Evolutionary conservation across 1,139 yeast species (phyloP), one percentile per base, ranked within the genome.

Genomic region (Candida sanyaensis): DNA sequence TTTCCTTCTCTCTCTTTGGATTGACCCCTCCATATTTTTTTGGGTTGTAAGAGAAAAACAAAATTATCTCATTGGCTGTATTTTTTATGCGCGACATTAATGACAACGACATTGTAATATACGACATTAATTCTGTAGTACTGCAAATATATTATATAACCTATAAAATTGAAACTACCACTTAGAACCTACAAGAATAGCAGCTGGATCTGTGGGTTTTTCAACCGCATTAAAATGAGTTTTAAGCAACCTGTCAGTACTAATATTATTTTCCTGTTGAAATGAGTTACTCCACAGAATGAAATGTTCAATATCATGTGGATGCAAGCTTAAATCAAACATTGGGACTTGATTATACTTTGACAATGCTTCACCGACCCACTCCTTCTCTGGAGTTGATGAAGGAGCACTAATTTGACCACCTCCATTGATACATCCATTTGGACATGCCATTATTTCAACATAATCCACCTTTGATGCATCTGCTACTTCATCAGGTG

Each of bases 361-460:
- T 5, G 50, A 54, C 12, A 65, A 56, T 2, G 72, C 72, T 30
- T 61, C 55, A 4, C 55, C 53, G 13, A 76, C 56, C 84, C 84
- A 80, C 12, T 68, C 73, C 52, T 75, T 77, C 37, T 70, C 72
- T 9, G 54, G 43, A 0, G 61, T 54, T 6, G 57, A 59, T 1
- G 51, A 48, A 0, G 88, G 83, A 31, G 79, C 71, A 21, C 79
- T 74, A 34, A 88, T 84, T 60, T 91, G 93, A 0, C 99, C 99
- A 13, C 99, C 98, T 7, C 99, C 99, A 61, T 93, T 93, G 49
- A 92, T 88, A 61, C 99, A 93, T 1, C 99, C 99, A 34, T 89
- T 90, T 3, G 99, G 99, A 64, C 99, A 93, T 1, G 99, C 99
- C 97, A 91, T 92, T 33, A 93, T 88, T 60, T 93, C 99, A 5